Evolutionary conservation across 768 basidiomycete species (phyloP).

Genomic region (Mycena galericulata): DNA sequence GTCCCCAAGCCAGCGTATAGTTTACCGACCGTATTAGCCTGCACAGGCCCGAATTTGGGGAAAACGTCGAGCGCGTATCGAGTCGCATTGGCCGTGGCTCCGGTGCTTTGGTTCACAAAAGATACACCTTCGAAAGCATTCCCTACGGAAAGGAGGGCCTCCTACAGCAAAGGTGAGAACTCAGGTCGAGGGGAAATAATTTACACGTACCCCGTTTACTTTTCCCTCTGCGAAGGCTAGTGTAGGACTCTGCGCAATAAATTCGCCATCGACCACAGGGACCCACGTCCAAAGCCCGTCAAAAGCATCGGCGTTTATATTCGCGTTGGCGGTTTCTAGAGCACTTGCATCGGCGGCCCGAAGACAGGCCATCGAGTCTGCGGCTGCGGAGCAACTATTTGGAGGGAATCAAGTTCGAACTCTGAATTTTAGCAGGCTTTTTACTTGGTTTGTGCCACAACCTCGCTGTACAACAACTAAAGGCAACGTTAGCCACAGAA

Average conservation of each 20-base stretch:
- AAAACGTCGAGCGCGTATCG: conserved; percentile 33
- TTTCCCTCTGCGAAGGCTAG: no score
- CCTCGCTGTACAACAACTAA: conserved; percentile 29
- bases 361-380: conserved; percentile 43
- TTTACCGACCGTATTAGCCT: conserved; percentile 12
- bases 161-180: background rate
- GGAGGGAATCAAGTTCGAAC: background rate
- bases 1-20: conserved; percentile 25
- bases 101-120: conserved; percentile 36
- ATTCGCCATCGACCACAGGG: no score
- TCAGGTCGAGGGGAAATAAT: no score
- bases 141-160: conserved; percentile 37
- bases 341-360: no score
- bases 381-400: conserved; percentile 37
- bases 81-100: conserved; percentile 11
- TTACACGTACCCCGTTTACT: no score
- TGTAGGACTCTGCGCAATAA: no score
- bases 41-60: conserved; percentile 23
- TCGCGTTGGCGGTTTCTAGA: no score
- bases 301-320: no score
- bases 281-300: no score
- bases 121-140: conserved; percentile 44
- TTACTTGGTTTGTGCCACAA: conserved; percentile 38
- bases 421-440: background rate
- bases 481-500: conserved; percentile 42